phyloP scores from a whole-genome alignment of 1,284 basidiomycete species.

The Coriolopsis trogii region DNA sequence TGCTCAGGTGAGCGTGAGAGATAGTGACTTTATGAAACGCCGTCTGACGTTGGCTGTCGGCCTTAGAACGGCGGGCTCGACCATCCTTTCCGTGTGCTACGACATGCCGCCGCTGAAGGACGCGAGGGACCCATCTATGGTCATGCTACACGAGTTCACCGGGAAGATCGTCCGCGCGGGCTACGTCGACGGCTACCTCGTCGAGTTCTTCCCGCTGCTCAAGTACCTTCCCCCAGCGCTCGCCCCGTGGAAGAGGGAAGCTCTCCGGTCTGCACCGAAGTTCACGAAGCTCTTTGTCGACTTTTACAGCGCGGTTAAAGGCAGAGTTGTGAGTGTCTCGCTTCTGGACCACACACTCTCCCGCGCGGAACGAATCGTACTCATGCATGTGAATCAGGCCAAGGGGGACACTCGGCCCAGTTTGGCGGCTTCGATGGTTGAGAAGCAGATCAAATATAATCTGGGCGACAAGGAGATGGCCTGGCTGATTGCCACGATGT shows the following conservation, averaged over 20 bases:
- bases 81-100: conserved; percentile 1
- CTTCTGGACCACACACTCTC: too few species aligned
- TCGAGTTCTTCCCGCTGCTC: conserved; percentile 2
- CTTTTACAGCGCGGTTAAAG: neutral
- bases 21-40: too few species aligned
- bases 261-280: neutral
- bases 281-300: conserved; percentile 1
- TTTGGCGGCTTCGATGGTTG: conserved; percentile 1
- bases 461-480: conserved; percentile 2
- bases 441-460: conserved; percentile 4
- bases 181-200: conserved; percentile 5
- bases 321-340: neutral
- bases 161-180: neutral
- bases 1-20: conserved; percentile 1
- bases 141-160: neutral
- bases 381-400: neutral
- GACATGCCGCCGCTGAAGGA: neutral
- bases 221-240: neutral
- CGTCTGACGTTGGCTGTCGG: too few species aligned
- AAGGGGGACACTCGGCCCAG: neutral
- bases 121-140: neutral
- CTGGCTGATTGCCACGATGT: conserved; percentile 7
- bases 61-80: conserved; percentile 3
- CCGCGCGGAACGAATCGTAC: too few species aligned
- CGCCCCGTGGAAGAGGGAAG: conserved; percentile 8